These are phyloP conservation scores for Tolypocladium tundrense DNA, from an alignment of 2,329 filamentous ascomycete species.

Conservation along the genomic window DNA sequence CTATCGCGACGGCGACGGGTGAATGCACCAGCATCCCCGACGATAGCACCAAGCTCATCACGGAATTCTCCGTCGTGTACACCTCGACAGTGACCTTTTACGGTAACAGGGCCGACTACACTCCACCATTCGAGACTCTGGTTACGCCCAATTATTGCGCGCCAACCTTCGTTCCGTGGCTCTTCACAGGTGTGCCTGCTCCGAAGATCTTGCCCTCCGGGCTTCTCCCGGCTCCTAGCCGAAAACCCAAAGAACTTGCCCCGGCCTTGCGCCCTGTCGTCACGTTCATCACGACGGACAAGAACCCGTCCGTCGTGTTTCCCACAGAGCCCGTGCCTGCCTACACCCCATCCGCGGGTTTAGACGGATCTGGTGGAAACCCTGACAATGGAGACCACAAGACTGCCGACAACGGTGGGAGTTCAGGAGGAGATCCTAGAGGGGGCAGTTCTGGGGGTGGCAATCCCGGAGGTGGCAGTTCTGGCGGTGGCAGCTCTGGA, in stretches of 20 bases:
- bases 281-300: constrained; percentile 42
- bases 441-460: background rate
- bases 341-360: constrained; percentile 20
- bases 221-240: background rate
- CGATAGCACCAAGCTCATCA: constrained; percentile 17
- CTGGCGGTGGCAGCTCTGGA: no score
- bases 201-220: background rate
- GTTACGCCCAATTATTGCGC: constrained; percentile 27
- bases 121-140: constrained; percentile 31
- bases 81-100: constrained; percentile 39
- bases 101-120: constrained; percentile 35
- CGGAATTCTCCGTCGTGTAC: constrained; percentile 34
- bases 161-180: constrained; percentile 3
- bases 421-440: background rate
- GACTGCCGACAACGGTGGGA: constrained; percentile 2
- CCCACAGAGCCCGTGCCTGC: constrained; percentile 25
- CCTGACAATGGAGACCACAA: constrained; percentile 8
- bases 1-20: constrained; percentile 7
- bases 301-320: constrained; percentile 41
- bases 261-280: constrained; percentile 15
- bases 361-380: background rate
- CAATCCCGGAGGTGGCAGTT: background rate
- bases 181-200: background rate
- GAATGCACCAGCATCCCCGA: constrained; percentile 22
- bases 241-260: background rate